Conservation (phyloP, 2,329 filamentous ascomycete species). For the Cladosporium phlei region DNA sequence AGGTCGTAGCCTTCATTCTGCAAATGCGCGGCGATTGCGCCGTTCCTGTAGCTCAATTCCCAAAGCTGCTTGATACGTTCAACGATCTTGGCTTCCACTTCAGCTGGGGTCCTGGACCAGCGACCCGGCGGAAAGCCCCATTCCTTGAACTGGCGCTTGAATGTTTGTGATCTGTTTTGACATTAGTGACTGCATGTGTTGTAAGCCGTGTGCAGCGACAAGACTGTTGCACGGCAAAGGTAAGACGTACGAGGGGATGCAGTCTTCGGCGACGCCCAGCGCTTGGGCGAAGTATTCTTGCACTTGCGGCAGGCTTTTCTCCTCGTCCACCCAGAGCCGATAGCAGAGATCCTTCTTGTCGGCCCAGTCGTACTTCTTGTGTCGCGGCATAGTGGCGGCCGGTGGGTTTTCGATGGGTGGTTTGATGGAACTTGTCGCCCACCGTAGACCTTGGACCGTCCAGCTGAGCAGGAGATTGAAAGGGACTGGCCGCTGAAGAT, state of each 20-base stretch:
- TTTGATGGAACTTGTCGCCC: neutral
- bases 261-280: slow-evolving; percentile 42
- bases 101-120: slow-evolving; percentile 65
- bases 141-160: slow-evolving; percentile 37
- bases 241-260: slow-evolving; percentile 58
- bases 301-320: slow-evolving; percentile 67
- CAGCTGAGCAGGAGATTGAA: no score
- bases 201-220: no score
- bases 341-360: slow-evolving; percentile 62
- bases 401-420: neutral
- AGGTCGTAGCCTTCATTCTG: slow-evolving; percentile 69
- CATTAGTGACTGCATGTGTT: neutral
- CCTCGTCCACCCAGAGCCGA: slow-evolving; percentile 72
- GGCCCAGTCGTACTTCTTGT: slow-evolving; percentile 57
- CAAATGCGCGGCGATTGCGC: slow-evolving; percentile 67
- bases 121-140: slow-evolving; percentile 68
- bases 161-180: slow-evolving; percentile 14
- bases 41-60: slow-evolving; percentile 67
- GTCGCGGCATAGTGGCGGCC: slow-evolving; percentile 30
- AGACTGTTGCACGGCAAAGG: neutral
- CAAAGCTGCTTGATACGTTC: slow-evolving; percentile 70
- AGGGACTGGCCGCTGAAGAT: neutral
- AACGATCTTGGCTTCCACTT: slow-evolving; percentile 64
- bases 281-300: slow-evolving; percentile 61
- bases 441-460: no score